A percentile compares a stretch with the other conserved stretches of the same genome.
Evolutionary conservation across 2,329 filamentous ascomycete genomes (phyloP).

Genomic region (Cytospora leucostoma): DNA sequence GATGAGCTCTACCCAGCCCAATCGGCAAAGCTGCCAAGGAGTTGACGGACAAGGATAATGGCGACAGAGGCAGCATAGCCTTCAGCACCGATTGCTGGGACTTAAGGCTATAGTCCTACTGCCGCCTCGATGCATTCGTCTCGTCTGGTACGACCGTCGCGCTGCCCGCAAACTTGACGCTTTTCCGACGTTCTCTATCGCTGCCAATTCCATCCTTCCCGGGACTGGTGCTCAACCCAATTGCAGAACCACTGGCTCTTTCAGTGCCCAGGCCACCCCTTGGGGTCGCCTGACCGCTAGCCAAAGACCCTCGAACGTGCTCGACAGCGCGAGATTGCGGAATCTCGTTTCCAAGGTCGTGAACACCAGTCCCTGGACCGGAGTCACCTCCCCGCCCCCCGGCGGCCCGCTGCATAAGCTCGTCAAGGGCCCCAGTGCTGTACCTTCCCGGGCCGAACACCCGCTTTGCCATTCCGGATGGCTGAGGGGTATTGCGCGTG

Average conservation of each 20-base stretch:
- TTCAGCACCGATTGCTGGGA: conserved; percentile 14
- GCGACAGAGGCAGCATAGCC: not conserved
- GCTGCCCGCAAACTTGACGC: conserved; percentile 60
- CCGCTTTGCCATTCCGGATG: conserved; percentile 27
- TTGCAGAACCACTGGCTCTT: conserved; percentile 28
- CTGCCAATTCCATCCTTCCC: conserved; percentile 39
- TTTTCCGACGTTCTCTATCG: conserved; percentile 61
- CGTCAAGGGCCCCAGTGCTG: conserved; percentile 11
- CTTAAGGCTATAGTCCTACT: conserved; percentile 13
- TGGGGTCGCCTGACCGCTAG: conserved; percentile 2
- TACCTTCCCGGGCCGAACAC: conserved; percentile 12
- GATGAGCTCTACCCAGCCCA: not conserved
- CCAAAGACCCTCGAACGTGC: conserved; percentile 53
- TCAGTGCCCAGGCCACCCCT: conserved; percentile 37
- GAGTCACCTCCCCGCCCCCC: conserved; percentile 19
- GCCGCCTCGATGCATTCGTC: conserved; percentile 4
- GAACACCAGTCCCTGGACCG: conserved; percentile 36
- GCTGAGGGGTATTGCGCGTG: conserved; percentile 24
- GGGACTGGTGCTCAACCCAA: conserved; percentile 54
- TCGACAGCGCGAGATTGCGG: conserved; percentile 63
- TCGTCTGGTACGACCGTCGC: conserved; percentile 20
- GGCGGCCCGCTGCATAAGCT: conserved; percentile 11
- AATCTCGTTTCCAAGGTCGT: conserved; percentile 56
- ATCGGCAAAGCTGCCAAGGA: not conserved
- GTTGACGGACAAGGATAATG: not conserved